Base-by-base conservation (phyloP, 345 rosid genomes). In the Hibiscus syriacus region DNA sequence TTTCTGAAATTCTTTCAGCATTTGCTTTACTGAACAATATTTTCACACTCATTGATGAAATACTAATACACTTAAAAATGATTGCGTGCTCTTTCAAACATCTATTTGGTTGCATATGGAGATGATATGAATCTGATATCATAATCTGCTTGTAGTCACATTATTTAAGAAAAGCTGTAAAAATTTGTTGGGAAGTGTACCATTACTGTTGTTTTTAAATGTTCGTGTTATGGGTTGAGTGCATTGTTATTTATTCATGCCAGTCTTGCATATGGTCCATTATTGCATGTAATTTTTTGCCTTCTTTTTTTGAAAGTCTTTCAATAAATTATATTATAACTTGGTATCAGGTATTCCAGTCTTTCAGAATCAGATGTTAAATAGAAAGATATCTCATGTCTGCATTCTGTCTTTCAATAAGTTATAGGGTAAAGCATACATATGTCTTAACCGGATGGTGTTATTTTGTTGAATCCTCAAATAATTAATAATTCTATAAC, bases 251-350 rank as follows among this genome's bases (percentile, higher is more conserved):
- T 70, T 29, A 45, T 8, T 27, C 34, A 19, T 68, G 41, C 64
- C 48, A 45, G 59, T 16, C 12, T n/a, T 58, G 55, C 63, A 32
- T 19, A 55, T 30, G 60, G 34, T 29, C 13, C 64, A 68, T 71
- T n/a, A 34, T 32, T n/a, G n/a, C 36, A 32, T 70, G 23, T 19
- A 48, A 55, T 36, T n/a, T 45, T 30, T 65, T 49, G 25, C 8
- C 43, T 63, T 55, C 5, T 64, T 68, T 36, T 63, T n/a, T 11
- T 10, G 23, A 0, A 34, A 23, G 39, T 59, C 3, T 26, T 43
- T 25, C 2, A 52, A 68, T 77, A 45, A 29, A 58, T 56, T 45
- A 66, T 3, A 7, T 45, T 45, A 19, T 16, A 30, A 6, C 6
- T 52, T 50, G 20, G 46, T 66, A 20, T 32, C 19, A 12, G 53